Evolutionary conservation across 306 rosid genomes (phyloP), one percentile per base, ranked within the genome.

Genomic region (Pyrus betulifolia): DNA sequence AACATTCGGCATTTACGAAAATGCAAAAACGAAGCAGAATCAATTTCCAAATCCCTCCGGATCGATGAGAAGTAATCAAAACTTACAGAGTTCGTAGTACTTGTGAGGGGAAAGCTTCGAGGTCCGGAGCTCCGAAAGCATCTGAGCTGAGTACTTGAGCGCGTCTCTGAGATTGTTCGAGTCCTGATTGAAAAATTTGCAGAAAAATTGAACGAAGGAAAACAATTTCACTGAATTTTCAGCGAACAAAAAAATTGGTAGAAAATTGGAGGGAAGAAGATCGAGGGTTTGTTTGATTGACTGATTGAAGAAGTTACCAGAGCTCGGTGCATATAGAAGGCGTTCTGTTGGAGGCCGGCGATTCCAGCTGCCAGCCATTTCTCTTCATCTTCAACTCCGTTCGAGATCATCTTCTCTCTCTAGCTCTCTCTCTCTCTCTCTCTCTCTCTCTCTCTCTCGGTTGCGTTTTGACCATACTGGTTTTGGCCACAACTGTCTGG

Each of bases 21-120:
- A 52, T 30, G 38, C 28, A 55, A 44, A 51, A 46, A 69, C 35
- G 17, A 67, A 55, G 71, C n/a, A 45, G 54, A 68, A 77, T 4
- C 67, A 81, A 74, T 54, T 58, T 3, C 76, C 58, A 30, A 76
- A 84, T 75, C 78, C 74, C 76, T n/a, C 63, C 25, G 66, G 79
- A 87, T 86, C 86, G 83, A 70, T 61, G 49, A 76, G 73, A 63
- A 28, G 60, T 5, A 51, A 15, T 18, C 28, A 61, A 55, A 11
- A 85, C 98, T 89, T 74, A 94, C 98, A 94, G 78, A 94, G 96
- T 54, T 85, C 97, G 57, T 94, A 94, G 82, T 94, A 94, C 80
- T 94, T 94, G 70, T 94, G 98, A 84, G 98, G 98, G 45, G 98
- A 90, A 68, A 94, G 98, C 92, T 92, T 94, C 30, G 98, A 92